Base-by-base conservation (phyloP, 352 stramenopile genomes). In the Pythium chondricola region DNA sequence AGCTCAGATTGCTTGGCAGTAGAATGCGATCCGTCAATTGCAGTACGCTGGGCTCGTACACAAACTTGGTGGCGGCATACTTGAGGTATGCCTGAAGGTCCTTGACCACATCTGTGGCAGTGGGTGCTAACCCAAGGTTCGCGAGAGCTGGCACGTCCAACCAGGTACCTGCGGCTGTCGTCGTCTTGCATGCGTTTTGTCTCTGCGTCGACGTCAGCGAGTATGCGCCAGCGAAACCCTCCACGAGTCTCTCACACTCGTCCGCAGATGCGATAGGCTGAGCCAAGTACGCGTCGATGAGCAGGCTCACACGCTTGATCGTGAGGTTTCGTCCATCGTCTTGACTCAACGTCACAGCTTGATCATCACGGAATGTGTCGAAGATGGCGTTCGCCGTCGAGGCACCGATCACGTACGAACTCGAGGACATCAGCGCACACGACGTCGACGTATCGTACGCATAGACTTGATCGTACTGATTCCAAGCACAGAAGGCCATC, bases 41-140 rank as follows among this genome's bases (percentile, higher is more conserved):
- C 0, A 86, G 36, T 2, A 83, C 45, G 1, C 18, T 50, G 10
- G 68, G 63, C 42, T 86, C 74, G 29, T 72, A 86, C 1, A 58
- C 57, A 21, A 81, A 83, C 43, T 78, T 81, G 5, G 74, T 78
- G 16, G 70, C 74, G 2, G 49, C 50, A 36, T 86, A 78, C 8
- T 57, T 61, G 22, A 86, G 27, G 39, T 79, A 84, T 2, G 58
- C 53, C 31, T 86, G 71, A 17, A 84, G 26, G 43, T 84, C 70
- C 4, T 44, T 46, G 16, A 67, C 59, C 32, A 65, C 59, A 6
- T 33, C 49, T 2, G 60, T 29, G 10, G 58, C 57, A 4, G 76
- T 65, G 6, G 39, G 31, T 0, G 52, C 13, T 6, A 84, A 59
- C 10, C 58, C 58, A 17, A 63, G 57, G 2, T 39, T 22, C 17